phyloP scores from a whole-genome alignment of 176 grass and related monocot species.

The Chloris gayana region DNA sequence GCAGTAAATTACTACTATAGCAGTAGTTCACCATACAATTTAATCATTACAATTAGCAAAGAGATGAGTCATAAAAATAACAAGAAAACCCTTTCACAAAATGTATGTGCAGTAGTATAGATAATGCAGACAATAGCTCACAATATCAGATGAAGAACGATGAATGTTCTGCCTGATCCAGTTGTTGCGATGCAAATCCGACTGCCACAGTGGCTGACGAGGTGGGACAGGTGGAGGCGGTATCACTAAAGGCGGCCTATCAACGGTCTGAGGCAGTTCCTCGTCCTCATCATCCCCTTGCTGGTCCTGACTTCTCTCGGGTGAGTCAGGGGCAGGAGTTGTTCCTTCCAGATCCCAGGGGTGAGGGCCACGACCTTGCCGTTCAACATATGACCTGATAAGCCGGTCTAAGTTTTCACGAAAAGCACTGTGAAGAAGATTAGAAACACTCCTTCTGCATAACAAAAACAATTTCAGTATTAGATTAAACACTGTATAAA shows the following conservation, averaged over 20 bases:
- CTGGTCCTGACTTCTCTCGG: conserved; percentile 51
- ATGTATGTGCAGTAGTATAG: neutral
- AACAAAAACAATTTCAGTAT: conserved; percentile 32
- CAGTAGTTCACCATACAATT: neutral
- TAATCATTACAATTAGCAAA: neutral
- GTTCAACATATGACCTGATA: conserved; percentile 81
- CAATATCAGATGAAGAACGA: conserved; percentile 72
- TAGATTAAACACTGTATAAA: conserved; percentile 19
- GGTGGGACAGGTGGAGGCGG: conserved; percentile 85
- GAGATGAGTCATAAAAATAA: neutral
- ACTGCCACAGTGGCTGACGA: conserved; percentile 72
- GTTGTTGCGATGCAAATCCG: conserved; percentile 74
- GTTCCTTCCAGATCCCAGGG: conserved; percentile 70
- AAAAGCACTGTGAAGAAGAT: conserved; percentile 92
- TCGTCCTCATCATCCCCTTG: conserved; percentile 55
- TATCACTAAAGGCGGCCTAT: conserved; percentile 55
- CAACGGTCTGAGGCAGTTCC: conserved; percentile 48
- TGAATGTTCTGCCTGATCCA: conserved; percentile 90
- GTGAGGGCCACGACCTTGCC: conserved; percentile 70
- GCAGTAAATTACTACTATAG: neutral
- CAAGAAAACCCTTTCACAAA: neutral
- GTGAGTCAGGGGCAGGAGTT: conserved; percentile 47
- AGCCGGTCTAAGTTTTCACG: conserved; percentile 89
- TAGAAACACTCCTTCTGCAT: conserved; percentile 93
- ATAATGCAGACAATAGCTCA: conserved; percentile 52